phyloP scores from a whole-genome alignment of 352 stramenopile species.

The Globisporangium echinulatum region DNA sequence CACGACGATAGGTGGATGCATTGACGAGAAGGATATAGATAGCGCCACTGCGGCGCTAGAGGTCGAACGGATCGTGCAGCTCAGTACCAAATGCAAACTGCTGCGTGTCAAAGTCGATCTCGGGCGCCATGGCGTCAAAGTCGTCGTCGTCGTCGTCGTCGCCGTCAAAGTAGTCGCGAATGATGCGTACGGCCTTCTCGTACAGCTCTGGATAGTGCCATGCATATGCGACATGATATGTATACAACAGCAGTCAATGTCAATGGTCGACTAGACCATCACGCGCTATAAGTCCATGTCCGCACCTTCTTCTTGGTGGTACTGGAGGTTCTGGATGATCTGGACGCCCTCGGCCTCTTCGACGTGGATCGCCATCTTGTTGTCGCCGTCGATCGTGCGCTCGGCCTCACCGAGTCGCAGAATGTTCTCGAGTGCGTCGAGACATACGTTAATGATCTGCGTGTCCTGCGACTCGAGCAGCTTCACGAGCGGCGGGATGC shows the following conservation, averaged over 20 bases:
- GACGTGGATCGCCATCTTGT: constrained; percentile 95
- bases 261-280: background rate
- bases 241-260: background rate
- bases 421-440: constrained; percentile 97
- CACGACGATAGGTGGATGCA: background rate
- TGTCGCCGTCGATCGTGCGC: constrained; percentile 79
- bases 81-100: constrained; percentile 69
- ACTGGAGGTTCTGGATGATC: constrained; percentile 97
- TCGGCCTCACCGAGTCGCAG: constrained; percentile 84
- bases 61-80: constrained; percentile 7
- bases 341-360: constrained; percentile 94
- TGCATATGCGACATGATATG: background rate
- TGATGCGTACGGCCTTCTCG: constrained; percentile 91
- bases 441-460: constrained; percentile 95
- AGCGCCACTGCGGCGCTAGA: constrained; percentile 1
- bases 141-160: constrained; percentile 98
- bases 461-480: constrained; percentile 90
- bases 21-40: too few species aligned
- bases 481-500: constrained; percentile 95
- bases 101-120: constrained; percentile 35
- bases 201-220: constrained; percentile 68
- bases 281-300: too few species aligned
- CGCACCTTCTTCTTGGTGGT: constrained; percentile 95
- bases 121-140: constrained; percentile 43
- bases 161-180: constrained; percentile 97